phyloP scores from a whole-genome alignment of 2,329 filamentous ascomycete genomes.

The Passalora sequoiae region DNA sequence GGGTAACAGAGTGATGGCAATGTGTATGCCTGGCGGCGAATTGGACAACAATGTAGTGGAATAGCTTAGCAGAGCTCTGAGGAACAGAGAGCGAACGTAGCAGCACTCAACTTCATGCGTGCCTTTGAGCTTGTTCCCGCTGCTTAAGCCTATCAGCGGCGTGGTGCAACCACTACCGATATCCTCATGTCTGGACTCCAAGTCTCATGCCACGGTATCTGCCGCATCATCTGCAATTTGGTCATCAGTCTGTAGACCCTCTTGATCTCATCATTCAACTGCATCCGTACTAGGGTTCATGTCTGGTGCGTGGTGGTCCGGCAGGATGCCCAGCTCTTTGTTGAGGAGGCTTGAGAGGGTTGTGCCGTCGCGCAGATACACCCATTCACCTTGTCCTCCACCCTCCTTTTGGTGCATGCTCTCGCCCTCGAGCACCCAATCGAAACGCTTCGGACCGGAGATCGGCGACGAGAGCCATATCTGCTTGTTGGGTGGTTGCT shows the following conservation, averaged over 20 bases:
- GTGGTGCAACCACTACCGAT: too few species aligned
- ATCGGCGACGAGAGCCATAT: conserved; percentile 94
- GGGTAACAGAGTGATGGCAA: too few species aligned
- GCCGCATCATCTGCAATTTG: conserved; percentile 1
- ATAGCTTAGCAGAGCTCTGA: too few species aligned
- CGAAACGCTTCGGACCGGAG: conserved; percentile 88
- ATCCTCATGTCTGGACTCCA: too few species aligned
- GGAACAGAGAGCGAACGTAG: too few species aligned
- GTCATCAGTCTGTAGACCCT: conserved; percentile 2
- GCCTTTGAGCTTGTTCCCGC: too few species aligned
- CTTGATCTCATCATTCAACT: conserved; percentile 18
- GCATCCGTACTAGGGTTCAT: conserved; percentile 26
- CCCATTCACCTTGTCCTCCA: conserved; percentile 69
- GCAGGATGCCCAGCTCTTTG: conserved; percentile 67
- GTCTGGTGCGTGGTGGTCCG: conserved; percentile 37
- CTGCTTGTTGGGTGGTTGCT: conserved; percentile 94
- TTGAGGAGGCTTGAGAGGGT: conserved; percentile 67
- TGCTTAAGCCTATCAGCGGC: too few species aligned
- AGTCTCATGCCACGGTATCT: conserved; percentile 3
- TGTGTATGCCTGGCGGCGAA: too few species aligned
- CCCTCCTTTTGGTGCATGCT: conserved; percentile 74
- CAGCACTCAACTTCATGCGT: too few species aligned
- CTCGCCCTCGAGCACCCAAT: conserved; percentile 74
- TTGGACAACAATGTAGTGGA: too few species aligned
- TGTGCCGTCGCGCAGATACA: conserved; percentile 79